Percentiles rank a stretch among this genome's conserved stretches.
Evolutionary conservation across 768 basidiomycete genomes (phyloP).

Genomic region (Calocybe cyanea): DNA sequence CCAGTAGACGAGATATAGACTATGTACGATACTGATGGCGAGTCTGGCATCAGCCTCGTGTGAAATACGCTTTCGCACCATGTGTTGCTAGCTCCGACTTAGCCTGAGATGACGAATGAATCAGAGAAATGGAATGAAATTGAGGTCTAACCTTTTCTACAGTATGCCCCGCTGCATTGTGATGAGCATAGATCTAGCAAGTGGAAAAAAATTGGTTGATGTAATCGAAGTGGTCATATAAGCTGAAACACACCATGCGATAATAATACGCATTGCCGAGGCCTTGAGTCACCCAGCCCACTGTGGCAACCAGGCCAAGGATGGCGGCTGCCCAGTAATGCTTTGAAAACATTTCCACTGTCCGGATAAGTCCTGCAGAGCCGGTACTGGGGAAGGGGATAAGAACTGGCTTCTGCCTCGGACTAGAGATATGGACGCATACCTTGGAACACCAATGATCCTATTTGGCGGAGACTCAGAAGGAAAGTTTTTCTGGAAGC

Average conservation of each 20-base stretch:
- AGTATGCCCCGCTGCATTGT: conserved; percentile 81
- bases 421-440: conserved; percentile 25
- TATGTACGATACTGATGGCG: too few species aligned
- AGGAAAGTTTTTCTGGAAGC: conserved; percentile 21
- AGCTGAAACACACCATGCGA: conserved; percentile 53
- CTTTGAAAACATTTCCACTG: conserved; percentile 72
- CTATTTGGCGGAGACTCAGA: conserved; percentile 38
- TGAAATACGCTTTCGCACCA: conserved; percentile 87
- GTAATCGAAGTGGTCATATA: conserved; percentile 9
- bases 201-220: too few species aligned
- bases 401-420: conserved; percentile 29
- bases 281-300: conserved; percentile 87
- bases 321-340: conserved; percentile 78
- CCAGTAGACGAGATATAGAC: conserved; percentile 1
- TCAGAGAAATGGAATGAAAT: not conserved
- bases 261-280: conserved; percentile 79
- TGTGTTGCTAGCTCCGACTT: conserved; percentile 79
- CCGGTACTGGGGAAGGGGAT: conserved; percentile 61
- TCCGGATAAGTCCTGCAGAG: conserved; percentile 92
- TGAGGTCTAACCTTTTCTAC: conserved; percentile 67
- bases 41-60: conserved; percentile 53
- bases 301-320: conserved; percentile 74
- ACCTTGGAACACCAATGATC: conserved; percentile 92
- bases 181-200: conserved; percentile 79
- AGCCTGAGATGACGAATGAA: conserved; percentile 46